Percentiles rank a stretch among this genome's conserved stretches.
These are phyloP conservation scores for Neocatenulostroma microsporum DNA, from an alignment of 2,329 filamentous ascomycete species.

Conservation along the genomic window DNA sequence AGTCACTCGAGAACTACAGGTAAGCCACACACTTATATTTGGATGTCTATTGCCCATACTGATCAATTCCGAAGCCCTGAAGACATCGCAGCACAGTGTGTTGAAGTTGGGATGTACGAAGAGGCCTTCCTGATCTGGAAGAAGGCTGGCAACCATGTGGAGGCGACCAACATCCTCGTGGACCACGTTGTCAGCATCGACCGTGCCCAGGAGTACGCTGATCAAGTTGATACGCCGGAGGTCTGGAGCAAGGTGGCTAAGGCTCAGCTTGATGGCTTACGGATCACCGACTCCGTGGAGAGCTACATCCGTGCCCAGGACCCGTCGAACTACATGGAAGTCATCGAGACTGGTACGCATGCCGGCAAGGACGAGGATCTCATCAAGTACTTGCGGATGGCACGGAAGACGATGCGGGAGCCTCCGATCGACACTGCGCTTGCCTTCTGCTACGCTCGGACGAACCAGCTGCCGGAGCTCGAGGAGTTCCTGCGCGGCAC, in stretches of 20 bases:
- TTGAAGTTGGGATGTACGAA: constrained; percentile 89
- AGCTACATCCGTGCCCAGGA: constrained; percentile 96
- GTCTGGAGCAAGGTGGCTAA: constrained; percentile 99
- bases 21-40: no score
- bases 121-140: constrained; percentile 99
- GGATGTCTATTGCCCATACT: no score
- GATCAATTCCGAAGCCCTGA: no score
- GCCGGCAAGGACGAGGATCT: constrained; percentile 97
- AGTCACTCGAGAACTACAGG: constrained; percentile 82
- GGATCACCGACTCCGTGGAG: constrained; percentile 84
- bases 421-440: constrained; percentile 87
- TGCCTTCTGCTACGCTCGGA: constrained; percentile 86
- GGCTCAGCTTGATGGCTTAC: constrained; percentile 91
- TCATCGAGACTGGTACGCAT: constrained; percentile 90
- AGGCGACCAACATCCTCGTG: constrained; percentile 84
- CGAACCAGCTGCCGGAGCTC: constrained; percentile 83
- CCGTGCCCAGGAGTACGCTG: constrained; percentile 88
- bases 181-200: constrained; percentile 98
- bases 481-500: constrained; percentile 91
- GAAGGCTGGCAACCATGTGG: constrained; percentile 84
- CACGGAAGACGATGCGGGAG: constrained; percentile 91
- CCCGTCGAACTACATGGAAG: constrained; percentile 85
- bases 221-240: constrained; percentile 85
- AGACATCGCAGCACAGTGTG: constrained; percentile 61
- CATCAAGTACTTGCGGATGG: constrained; percentile 94